Percentiles rank a stretch among this genome's conserved stretches.
Conservation (phyloP, 1,284 basidiomycete species). For the Boletellus dicymbophilus region DNA sequence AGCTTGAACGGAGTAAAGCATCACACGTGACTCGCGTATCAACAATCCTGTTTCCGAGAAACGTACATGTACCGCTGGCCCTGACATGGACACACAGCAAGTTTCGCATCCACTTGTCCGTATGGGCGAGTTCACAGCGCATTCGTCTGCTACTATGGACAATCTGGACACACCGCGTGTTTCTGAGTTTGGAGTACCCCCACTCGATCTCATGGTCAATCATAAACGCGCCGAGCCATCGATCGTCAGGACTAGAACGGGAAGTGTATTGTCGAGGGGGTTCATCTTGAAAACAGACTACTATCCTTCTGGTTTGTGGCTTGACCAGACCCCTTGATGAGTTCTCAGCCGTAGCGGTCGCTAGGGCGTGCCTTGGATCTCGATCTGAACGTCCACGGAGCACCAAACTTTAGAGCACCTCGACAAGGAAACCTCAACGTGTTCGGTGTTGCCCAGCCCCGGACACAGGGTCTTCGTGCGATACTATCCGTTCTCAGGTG, state of each 20-base stretch:
- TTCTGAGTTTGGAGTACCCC: slow-evolving; percentile 12
- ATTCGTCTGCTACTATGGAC: slow-evolving; percentile 6
- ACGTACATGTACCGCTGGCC: too few species aligned
- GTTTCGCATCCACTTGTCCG: slow-evolving; percentile 13
- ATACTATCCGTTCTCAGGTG: slow-evolving; percentile 89
- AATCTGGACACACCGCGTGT: slow-evolving; percentile 3
- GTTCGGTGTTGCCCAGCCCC: slow-evolving; percentile 94
- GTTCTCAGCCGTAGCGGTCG: slow-evolving; percentile 2
- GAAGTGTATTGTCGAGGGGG: slow-evolving; percentile 87
- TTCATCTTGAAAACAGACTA: slow-evolving; percentile 95
- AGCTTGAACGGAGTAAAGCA: too few species aligned
- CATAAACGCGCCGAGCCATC: slow-evolving; percentile 66
- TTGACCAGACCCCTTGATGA: background rate
- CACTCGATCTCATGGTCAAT: slow-evolving; percentile 60
- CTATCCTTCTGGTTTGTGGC: slow-evolving; percentile 73
- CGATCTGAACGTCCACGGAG: slow-evolving; percentile 92
- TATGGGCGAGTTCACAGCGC: slow-evolving; percentile 5
- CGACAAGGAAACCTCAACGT: slow-evolving; percentile 80
- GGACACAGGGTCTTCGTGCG: slow-evolving; percentile 89
- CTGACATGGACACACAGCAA: slow-evolving; percentile 1
- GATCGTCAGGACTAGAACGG: slow-evolving; percentile 86
- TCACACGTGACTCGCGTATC: too few species aligned
- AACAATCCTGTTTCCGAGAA: too few species aligned
- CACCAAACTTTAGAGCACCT: slow-evolving; percentile 92
- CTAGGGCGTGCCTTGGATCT: slow-evolving; percentile 85